Conservation (phyloP, 1,284 basidiomycete genomes). For the Ustilago vetiveriae region DNA sequence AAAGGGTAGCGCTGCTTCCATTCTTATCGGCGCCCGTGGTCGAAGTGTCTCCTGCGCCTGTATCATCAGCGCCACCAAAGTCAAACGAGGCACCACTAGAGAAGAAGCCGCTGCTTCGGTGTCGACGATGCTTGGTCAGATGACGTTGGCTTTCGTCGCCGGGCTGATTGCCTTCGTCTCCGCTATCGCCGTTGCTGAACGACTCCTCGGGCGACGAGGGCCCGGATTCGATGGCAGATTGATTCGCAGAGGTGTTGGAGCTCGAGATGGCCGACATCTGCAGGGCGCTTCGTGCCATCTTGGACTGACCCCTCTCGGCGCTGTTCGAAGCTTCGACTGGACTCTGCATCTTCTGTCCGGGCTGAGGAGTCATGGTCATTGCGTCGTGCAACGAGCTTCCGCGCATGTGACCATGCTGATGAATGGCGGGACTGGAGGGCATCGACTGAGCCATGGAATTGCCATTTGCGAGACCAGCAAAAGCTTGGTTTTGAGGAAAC, state of each 20-base stretch:
- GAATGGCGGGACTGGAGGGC: constrained; percentile 41
- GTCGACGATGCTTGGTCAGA: constrained; percentile 45
- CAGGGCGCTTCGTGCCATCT: constrained; percentile 35
- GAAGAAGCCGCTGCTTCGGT: constrained; percentile 48
- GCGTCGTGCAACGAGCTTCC: constrained; percentile 46
- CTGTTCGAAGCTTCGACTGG: constrained; percentile 2
- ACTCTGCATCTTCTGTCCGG: constrained; percentile 14
- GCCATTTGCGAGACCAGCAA: constrained; percentile 13
- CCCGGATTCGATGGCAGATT: constrained; percentile 43
- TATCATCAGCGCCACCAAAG: constrained; percentile 25
- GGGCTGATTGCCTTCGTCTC: constrained; percentile 21
- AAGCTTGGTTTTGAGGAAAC: constrained; percentile 26
- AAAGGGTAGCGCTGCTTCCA: constrained; percentile 22
- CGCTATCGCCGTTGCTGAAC: constrained; percentile 46
- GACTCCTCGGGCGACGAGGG: constrained; percentile 50
- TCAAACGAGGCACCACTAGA: constrained; percentile 51
- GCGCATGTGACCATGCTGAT: constrained; percentile 34
- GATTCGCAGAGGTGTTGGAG: constrained; percentile 23
- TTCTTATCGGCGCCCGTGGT: constrained; percentile 28
- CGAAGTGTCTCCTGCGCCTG: constrained; percentile 16
- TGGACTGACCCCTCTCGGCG: constrained; percentile 15
- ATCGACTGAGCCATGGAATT: constrained; percentile 25
- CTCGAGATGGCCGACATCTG: constrained; percentile 48
- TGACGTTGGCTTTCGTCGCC: constrained; percentile 15
- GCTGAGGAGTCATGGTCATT: constrained; percentile 37